phyloP scores from a whole-genome alignment of 257 asterid species.

The Capsicum baccatum region DNA sequence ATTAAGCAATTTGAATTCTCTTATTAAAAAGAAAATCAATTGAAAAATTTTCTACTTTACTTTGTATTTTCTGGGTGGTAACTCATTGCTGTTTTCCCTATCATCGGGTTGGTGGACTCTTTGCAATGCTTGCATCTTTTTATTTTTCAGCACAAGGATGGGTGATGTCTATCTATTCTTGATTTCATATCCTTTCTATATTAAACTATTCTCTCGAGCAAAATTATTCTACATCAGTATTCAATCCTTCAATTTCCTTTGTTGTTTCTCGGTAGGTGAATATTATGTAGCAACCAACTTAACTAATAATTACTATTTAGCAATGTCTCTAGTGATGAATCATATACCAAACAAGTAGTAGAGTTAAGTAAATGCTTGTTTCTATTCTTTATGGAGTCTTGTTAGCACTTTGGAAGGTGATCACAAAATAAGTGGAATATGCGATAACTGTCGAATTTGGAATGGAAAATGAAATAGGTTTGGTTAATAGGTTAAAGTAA shows the following conservation, averaged over 20 bases:
- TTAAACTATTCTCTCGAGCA: constrained; percentile 25
- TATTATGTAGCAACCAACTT: constrained; percentile 49
- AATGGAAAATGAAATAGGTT: no score
- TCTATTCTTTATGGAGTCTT: constrained; percentile 88
- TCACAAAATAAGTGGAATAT: constrained; percentile 65
- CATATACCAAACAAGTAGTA: constrained; percentile 55
- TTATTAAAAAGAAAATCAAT: not conserved
- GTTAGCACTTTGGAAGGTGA: constrained; percentile 91
- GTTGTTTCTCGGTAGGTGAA: constrained; percentile 2
- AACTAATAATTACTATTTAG: constrained; percentile 71
- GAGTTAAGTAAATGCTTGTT: constrained; percentile 73
- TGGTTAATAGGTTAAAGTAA: no score
- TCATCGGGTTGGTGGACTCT: constrained; percentile 86
- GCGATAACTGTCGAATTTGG: no score
- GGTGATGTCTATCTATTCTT: constrained; percentile 75
- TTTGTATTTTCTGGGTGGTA: constrained; percentile 31
- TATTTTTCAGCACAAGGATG: constrained; percentile 94
- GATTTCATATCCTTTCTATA: constrained; percentile 84
- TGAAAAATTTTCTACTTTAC: constrained; percentile 15
- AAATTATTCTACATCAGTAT: not conserved
- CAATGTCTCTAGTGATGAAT: constrained; percentile 55
- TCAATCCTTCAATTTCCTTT: not conserved
- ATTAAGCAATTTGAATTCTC: not conserved
- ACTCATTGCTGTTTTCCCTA: constrained; percentile 31
- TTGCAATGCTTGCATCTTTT: constrained; percentile 84